Percentiles rank a stretch among this genome's conserved stretches.
phyloP scores from a whole-genome alignment of 2,329 filamentous ascomycete species.

The Leptographium galeiforme region DNA sequence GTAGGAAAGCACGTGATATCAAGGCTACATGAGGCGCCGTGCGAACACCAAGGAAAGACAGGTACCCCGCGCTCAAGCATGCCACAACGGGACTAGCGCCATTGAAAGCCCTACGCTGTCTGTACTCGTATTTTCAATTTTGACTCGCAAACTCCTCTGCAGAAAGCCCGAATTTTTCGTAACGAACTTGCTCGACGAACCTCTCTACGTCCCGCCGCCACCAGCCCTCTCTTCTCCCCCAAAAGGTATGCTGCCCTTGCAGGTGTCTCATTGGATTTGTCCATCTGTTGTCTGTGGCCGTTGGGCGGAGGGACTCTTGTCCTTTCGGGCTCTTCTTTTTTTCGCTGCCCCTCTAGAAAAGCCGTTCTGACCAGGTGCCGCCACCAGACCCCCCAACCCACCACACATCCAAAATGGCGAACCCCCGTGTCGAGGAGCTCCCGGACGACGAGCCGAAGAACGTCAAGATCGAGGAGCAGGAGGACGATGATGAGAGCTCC shows the following conservation, averaged over 20 bases:
- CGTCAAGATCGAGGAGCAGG: slow-evolving; percentile 62
- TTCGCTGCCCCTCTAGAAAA: too few species aligned
- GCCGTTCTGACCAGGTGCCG: too few species aligned
- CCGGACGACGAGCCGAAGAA: slow-evolving; percentile 83
- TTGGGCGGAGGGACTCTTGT: too few species aligned
- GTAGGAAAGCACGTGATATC: background rate
- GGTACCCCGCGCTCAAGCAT: background rate
- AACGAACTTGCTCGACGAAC: background rate
- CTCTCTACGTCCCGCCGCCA: background rate
- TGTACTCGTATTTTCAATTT: slow-evolving; percentile 5
- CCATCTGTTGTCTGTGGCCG: too few species aligned
- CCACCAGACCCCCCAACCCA: background rate
- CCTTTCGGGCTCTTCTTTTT: too few species aligned
- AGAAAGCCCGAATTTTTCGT: background rate
- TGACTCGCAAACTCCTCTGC: background rate
- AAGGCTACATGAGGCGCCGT: background rate
- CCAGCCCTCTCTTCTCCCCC: background rate
- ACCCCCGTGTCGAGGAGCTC: slow-evolving; percentile 95
- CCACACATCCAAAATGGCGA: slow-evolving; percentile 59
- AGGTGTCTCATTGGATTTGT: too few species aligned
- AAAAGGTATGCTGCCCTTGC: background rate
- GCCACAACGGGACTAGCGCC: slow-evolving; percentile 5
- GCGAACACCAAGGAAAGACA: background rate
- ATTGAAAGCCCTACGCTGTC: slow-evolving; percentile 5
- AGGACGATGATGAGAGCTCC: slow-evolving; percentile 57